A percentile compares a stretch with the other conserved stretches of the same genome.
These are phyloP conservation scores for Nannochloropsis oceanica DNA, from an alignment of 108 stramenopile species.

Conservation along the genomic window DNA sequence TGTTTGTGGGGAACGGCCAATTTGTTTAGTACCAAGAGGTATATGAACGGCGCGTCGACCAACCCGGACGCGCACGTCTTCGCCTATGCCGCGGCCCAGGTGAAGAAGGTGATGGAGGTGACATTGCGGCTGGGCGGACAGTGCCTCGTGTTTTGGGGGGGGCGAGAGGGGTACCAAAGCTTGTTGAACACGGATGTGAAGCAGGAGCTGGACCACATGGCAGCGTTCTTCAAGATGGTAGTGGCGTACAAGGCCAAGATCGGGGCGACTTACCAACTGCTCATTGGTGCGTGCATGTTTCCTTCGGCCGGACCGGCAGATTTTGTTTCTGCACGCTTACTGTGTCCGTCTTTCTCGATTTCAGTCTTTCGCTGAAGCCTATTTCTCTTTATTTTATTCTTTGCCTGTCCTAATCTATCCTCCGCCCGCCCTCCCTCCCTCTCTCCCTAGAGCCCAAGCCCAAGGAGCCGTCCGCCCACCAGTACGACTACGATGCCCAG, in stretches of 20 bases:
- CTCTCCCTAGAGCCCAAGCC: slow-evolving; percentile 48
- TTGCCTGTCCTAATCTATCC: background rate
- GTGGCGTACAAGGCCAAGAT: slow-evolving; percentile 41
- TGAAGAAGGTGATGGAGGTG: slow-evolving; percentile 49
- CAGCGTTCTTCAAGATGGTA: slow-evolving; percentile 45
- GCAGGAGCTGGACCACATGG: slow-evolving; percentile 49
- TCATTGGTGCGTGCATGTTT: slow-evolving; percentile 11
- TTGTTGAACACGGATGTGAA: slow-evolving; percentile 46
- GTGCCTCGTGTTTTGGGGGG: slow-evolving; percentile 55
- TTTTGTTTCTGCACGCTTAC: too few species aligned
- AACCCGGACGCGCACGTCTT: slow-evolving; percentile 48
- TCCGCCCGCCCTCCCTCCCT: background rate
- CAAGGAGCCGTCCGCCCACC: slow-evolving; percentile 51
- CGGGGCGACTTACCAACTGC: slow-evolving; percentile 40
- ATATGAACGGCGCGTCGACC: slow-evolving; percentile 53
- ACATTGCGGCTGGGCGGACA: slow-evolving; percentile 45
- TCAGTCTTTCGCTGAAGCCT: too few species aligned
- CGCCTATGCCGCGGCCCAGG: slow-evolving; percentile 46
- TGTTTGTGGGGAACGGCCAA: slow-evolving; percentile 54
- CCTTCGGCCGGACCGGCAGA: too few species aligned
- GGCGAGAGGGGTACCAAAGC: slow-evolving; percentile 47
- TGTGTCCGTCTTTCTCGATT: too few species aligned
- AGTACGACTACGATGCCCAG: slow-evolving; percentile 58
- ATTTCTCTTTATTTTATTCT: background rate
- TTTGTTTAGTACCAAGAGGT: slow-evolving; percentile 45